Base-by-base conservation (phyloP, 2,329 filamentous ascomycete species). In the Canariomyces notabilis region DNA sequence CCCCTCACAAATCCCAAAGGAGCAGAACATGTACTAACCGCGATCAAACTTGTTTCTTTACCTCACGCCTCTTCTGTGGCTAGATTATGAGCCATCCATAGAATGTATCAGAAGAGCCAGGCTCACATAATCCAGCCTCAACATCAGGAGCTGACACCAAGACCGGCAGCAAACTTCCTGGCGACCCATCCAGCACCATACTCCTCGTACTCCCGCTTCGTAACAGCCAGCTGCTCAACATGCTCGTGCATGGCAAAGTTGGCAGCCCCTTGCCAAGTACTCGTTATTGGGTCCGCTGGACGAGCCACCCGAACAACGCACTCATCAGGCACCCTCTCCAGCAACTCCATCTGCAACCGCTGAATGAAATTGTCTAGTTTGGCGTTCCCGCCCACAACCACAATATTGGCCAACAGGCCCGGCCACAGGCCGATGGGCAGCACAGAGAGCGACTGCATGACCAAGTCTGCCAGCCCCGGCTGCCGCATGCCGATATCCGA, bases 131-230 rank as follows among this genome's bases (percentile, higher is more conserved):
- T 29, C 14, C 26, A 29, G 26, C 9, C 26, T 29, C 4, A 12
- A 8, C 14, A 8, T 48, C 35, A 51, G 7, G 38, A 29, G 12
- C 46, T 42, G 8, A 46, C 39, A 6, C 55, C 60, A 14, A 67
- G 49, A 0, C 70, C 70, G 7, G 61, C 55, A 0, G 71, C 71
- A 62, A 95, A 93, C 60, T 79, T 87, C 58, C 80, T 82, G 21
- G 80, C 80, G 19, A 87, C 75, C 87, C 87, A 91, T 1, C 70
- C 72, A 45, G 77, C 79, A 7, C 93, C 93, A 60, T 89, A 69
- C 65, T 98, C 93, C 42, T 93, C 81, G 64, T 98, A 98, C 61
- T 98, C 89, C 51, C 86, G 78, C 62, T 87, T 88, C 0, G 87
- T 93, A n/a, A 96, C 86, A 2, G 81, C 76, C 11, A 89, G 67